Evolutionary conservation across 1,139 yeast genomes (phyloP), one percentile per base, ranked within the genome.

Genomic region (Pichia sp.): DNA sequence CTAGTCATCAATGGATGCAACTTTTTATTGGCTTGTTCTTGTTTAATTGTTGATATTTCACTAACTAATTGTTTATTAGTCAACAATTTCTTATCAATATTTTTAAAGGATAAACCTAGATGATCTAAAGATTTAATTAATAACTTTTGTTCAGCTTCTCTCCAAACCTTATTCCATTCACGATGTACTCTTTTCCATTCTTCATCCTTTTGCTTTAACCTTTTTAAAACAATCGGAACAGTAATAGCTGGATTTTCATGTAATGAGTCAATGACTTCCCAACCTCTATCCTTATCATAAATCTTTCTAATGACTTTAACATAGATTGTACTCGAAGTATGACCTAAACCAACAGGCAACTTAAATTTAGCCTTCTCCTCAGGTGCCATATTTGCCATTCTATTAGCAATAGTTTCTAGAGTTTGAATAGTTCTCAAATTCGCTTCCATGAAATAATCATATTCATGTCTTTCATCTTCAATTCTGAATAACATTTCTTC

Each of bases 141-240:
- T 0, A 89, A 96, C 61, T 89, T 90, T 63, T 89, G 96, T 64
- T 94, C 98, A 70, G 95, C 82, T 67, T 92, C 98, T 61, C 98
- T 81, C 99, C 99, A 92, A 26, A 90, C 96, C 65, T 92, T 92
- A 67, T 92, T 92, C 98, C 99, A 92, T 66, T 94, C 98, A 59
- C 98, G 79, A 62, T 92, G 98, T 1, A 97, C 92, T 56, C 97
- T 80, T 66, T 90, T 87, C 99, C 99, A 92, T 67, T 92, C 98
- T 68, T 92, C 97, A 65, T 94, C 98, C 68, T 92, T 92, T 68
- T 92, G 97, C 68, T 92, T 92, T 66, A 92, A 77, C 63, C 98
- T 79, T 60, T 85, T 85, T 63, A 92, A 73, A 15, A 92, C 95
- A 55, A 92, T 82, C 1, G 98, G 98, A 20, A 92, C 95, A 1